A percentile compares a stretch with the other conserved stretches of the same genome.
Conservation (phyloP, 148 eudicot species). For the Pouteria glomerata region DNA sequence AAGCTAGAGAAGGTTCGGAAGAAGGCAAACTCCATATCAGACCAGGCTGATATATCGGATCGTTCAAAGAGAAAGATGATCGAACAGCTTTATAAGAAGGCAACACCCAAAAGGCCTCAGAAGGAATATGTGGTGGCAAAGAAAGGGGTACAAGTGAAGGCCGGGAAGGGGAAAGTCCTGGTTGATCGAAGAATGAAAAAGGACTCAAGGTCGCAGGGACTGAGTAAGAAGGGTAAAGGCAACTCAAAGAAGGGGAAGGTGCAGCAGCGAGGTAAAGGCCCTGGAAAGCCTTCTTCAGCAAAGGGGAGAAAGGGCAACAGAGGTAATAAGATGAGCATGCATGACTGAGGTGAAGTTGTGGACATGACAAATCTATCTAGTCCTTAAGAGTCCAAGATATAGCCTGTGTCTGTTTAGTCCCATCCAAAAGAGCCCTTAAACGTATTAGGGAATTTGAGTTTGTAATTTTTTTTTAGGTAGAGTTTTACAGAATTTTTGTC, state of each 20-base stretch:
- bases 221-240: conserved; percentile 41
- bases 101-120: conserved; percentile 56
- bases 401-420: no score
- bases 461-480: no score
- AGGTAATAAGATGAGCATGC: conserved; percentile 14
- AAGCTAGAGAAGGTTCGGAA: conserved; percentile 75
- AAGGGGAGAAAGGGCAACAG: conserved; percentile 24
- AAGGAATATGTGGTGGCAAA: conserved; percentile 89
- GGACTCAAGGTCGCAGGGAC: conserved; percentile 52
- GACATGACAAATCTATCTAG: background rate
- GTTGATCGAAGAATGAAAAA: conserved; percentile 86
- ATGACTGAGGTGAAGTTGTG: background rate
- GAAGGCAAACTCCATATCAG: conserved; percentile 82
- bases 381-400: no score
- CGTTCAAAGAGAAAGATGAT: conserved; percentile 86
- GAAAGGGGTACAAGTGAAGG: conserved; percentile 80
- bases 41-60: conserved; percentile 76
- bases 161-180: conserved; percentile 79
- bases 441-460: no score
- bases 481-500: no score
- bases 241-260: conserved; percentile 30
- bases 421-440: no score
- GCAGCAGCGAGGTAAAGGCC: conserved; percentile 35
- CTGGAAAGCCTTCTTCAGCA: conserved; percentile 27
- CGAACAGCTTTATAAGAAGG: conserved; percentile 74